Evolutionary conservation across 2,329 filamentous ascomycete species (phyloP), one percentile per base, ranked within the genome.

Genomic region (Mollisia scopiformis): DNA sequence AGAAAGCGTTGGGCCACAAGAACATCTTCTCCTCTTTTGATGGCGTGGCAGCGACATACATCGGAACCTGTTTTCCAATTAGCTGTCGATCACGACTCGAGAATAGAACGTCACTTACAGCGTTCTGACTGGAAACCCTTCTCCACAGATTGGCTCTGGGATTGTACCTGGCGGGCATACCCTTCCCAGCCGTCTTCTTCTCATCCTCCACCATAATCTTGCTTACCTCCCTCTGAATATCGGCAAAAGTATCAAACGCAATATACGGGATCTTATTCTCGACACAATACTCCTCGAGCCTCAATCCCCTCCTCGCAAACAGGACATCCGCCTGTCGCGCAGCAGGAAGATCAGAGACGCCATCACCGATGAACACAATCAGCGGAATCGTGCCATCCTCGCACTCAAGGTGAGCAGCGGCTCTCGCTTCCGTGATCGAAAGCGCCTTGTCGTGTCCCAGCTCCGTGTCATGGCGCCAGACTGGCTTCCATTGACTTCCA

Each of bases 301-400:
- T 77, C 39, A 90, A 77, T 0, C 87, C 87, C n/a, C 82, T 80
- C 11, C 87, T 81, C 0, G 88, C 87, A 69, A 90, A 90, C 11
- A 90, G 81, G 0, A 90, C 84, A 69, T 90, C 88, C 1, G 87
- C 86, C 69, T 90, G 81, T 30, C 85, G 79, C 1, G 88, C 87
- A 2, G 87, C 87, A 0, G 88, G 82, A 1, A 90, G 79, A 69
- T 90, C 88, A 0, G 85, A 88, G 6, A 90, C 86, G 23, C 87
- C 88, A 69, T 90, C 88, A 52, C 88, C 87, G 66, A 90, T 88
- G 75, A 90, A 90, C 55, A 90, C 78, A 66, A 90, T 88, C 55
- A 89, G 76, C 0, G 87, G 87, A 50, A 89, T 81, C 2, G 84
- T 84, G 58, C 83, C 86, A 61, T 88, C 84, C 16, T 84, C 82